Base-by-base conservation (phyloP, 495 filamentous ascomycete genomes). In the Elaphomyces granulatus region DNA sequence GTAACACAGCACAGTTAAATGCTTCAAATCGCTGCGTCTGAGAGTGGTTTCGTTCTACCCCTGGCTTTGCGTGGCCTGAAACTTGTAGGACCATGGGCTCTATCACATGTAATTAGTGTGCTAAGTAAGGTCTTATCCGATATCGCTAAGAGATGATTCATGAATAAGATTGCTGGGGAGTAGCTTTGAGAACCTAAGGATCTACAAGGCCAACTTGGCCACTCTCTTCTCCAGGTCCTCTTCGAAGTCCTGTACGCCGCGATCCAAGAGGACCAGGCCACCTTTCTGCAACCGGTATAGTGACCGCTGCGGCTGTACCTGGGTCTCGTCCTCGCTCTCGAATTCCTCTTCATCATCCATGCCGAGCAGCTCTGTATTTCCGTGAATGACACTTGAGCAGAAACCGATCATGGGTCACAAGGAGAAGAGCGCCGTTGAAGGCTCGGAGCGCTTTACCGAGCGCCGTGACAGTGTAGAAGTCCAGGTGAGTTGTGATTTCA, bases 401-500 rank as follows among this genome's bases (percentile, higher is more conserved):
- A 61, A 77, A 92, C 7, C 83, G 68, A 50, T 92, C 83, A 50
- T 92, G 83, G 8, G 74, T 78, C 1, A 88, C 75, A 2, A 86
- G 38, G 44, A 87, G 48, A 2, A 87, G 67, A 0, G 82, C 81
- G 0, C 83, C 83, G 20, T 72, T 67, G 63, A 78, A 88, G 0
- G 50, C 62, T 4, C 69, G 60, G 45, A 92, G 56, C 8, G 76
- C 80, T 23, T 68, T 65, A 2, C 74, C 67, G 31, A 92, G 61
- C 3, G 80, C 81, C 4, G 66, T 68, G 20, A 87, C 80, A 2
- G 80, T 83, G 53, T 86, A 67, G 46, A 77, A 78, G 47, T 92
- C 83, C 26, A 92, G 59, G 61, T 88, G 83, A n/a, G 83, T 92
- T 8, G 81, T 88, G 14, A 80, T 77, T 53, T 92, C 83, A 50